Evolutionary conservation across 768 basidiomycete species (phyloP).

Genomic region (Tricholoma hemisulphureum): DNA sequence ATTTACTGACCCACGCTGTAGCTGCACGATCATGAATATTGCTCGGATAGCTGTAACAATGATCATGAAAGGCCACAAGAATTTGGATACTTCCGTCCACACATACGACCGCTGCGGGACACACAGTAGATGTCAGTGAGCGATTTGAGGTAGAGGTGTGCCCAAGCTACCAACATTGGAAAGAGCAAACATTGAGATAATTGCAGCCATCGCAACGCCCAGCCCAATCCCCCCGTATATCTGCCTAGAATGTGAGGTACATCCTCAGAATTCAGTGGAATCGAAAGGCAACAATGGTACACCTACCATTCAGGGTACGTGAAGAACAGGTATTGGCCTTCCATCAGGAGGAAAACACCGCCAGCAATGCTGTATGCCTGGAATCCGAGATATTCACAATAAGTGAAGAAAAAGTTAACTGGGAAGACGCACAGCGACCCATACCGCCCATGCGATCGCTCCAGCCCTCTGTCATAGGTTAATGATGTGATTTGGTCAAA

Average conservation of each 20-base stretch:
- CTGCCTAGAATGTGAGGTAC: not conserved
- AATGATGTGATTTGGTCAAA: conserved; percentile 22
- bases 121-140: conserved; percentile 15
- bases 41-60: conserved; percentile 61
- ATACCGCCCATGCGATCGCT: conserved; percentile 66
- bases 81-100: conserved; percentile 61
- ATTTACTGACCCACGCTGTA: conserved; percentile 58
- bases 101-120: conserved; percentile 60
- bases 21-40: conserved; percentile 71
- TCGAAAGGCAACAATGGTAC: not conserved
- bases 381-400: not conserved
- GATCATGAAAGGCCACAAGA: conserved; percentile 71
- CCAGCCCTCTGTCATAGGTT: conserved; percentile 54
- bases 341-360: conserved; percentile 57
- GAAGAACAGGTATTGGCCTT: conserved; percentile 66
- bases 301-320: conserved; percentile 60
- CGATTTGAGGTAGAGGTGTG: no score
- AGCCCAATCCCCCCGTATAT: not conserved
- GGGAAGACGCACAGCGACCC: conserved; percentile 51
- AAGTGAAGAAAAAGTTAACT: not conserved
- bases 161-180: not conserved
- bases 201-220: not conserved
- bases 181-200: not conserved
- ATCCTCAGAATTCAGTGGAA: no score
- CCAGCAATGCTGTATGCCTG: conserved; percentile 69